Evolutionary conservation across 768 basidiomycete species (phyloP).

Genomic region (Hericium coralloides): DNA sequence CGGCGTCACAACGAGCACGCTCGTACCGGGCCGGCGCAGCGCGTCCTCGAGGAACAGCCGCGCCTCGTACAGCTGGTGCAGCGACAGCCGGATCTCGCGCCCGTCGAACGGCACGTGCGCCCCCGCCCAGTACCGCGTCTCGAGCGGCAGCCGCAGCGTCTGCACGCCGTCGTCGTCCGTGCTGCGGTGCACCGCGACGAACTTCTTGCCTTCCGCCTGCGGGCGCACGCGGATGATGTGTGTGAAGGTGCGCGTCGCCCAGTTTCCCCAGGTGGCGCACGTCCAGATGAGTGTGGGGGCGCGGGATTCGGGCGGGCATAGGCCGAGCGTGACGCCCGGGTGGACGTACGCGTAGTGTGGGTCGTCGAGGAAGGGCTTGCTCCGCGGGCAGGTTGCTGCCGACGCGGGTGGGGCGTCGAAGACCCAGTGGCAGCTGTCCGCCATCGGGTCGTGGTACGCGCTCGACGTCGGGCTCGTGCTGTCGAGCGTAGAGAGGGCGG

Average conservation of each 20-base stretch:
- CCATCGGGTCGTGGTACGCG: no score
- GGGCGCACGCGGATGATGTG: background rate
- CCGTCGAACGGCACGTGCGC: background rate
- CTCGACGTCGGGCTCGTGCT: no score
- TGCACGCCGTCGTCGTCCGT: background rate
- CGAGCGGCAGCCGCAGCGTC: background rate
- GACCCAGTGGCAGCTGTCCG: no score
- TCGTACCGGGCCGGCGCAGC: slow-evolving; percentile 23
- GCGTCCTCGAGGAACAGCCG: slow-evolving; percentile 14
- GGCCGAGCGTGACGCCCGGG: no score
- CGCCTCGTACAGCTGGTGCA: slow-evolving; percentile 54
- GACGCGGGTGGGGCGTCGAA: no score
- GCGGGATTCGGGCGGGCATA: no score
- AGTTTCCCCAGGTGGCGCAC: background rate
- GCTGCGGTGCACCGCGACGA: background rate
- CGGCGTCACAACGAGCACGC: background rate
- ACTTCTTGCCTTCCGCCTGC: background rate
- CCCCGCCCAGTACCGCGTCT: background rate
- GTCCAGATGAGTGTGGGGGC: no score
- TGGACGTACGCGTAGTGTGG: no score
- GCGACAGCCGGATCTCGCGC: background rate
- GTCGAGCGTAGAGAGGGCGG: no score
- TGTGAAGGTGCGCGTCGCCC: background rate
- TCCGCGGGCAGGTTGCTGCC: no score
- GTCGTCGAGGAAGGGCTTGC: no score